phyloP scores from a whole-genome alignment of 192 early-diverging fungal species.

The Lobosporangium transversale region DNA sequence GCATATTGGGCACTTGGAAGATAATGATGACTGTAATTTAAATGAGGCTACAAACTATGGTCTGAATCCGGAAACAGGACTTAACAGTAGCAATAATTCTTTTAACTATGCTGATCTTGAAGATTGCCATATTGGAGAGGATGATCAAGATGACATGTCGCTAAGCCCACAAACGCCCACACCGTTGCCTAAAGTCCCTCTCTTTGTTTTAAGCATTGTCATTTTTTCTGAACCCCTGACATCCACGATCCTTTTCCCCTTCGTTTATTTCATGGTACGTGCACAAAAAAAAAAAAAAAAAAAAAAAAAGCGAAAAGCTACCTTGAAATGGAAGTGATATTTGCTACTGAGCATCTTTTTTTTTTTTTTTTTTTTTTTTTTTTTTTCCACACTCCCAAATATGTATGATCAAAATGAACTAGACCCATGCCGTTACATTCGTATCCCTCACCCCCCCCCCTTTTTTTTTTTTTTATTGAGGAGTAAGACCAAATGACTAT shows the following conservation, averaged over 20 bases:
- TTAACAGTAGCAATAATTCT: not conserved
- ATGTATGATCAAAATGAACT: not conserved
- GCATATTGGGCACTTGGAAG: slow-evolving; percentile 19
- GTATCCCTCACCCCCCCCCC: not conserved
- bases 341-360: not conserved
- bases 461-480: not conserved
- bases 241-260: slow-evolving; percentile 79
- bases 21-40: slow-evolving; percentile 17
- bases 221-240: slow-evolving; percentile 76
- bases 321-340: slow-evolving; percentile 15
- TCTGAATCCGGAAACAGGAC: not conserved
- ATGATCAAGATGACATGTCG: slow-evolving; percentile 8
- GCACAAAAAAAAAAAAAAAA: too few relatives aligned
- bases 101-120: not conserved
- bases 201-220: slow-evolving; percentile 53
- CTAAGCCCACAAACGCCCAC: slow-evolving; percentile 13
- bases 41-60: not conserved
- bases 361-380: not conserved
- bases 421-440: slow-evolving; percentile 1
- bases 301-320: not conserved
- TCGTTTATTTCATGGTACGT: slow-evolving; percentile 85
- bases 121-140: not conserved
- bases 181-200: slow-evolving; percentile 44
- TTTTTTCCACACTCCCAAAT: not conserved
- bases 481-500: not conserved